phyloP scores from a whole-genome alignment of 495 filamentous ascomycete genomes.

The Evernia prunastri region DNA sequence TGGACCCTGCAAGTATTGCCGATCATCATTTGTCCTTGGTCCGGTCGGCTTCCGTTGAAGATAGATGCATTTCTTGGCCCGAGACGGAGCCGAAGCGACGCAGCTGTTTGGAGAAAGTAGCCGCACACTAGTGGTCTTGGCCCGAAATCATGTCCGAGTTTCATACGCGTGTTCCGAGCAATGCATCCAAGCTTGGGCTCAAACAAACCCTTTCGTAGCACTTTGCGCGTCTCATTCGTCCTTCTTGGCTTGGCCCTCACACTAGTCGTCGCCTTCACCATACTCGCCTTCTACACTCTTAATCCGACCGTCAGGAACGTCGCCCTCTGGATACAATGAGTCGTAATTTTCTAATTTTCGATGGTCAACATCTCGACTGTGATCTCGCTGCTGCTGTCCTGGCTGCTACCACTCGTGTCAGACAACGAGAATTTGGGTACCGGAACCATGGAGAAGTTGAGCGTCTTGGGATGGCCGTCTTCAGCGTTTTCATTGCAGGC shows the following conservation, averaged over 20 bases:
- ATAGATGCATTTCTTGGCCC: conserved; percentile 1
- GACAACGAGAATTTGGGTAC: conserved; percentile 60
- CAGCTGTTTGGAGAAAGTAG: no score
- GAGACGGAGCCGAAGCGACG: background rate
- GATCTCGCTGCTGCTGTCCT: conserved; percentile 64
- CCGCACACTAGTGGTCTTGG: background rate
- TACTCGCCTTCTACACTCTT: conserved; percentile 62
- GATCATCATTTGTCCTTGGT: background rate
- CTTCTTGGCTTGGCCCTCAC: conserved; percentile 52
- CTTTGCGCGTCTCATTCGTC: conserved; percentile 51
- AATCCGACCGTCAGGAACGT: conserved; percentile 38
- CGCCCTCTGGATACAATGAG: conserved; percentile 54
- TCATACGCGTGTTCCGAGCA: conserved; percentile 67
- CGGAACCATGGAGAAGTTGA: conserved; percentile 60
- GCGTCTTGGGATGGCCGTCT: conserved; percentile 47
- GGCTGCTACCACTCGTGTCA: conserved; percentile 43
- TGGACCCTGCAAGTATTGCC: background rate
- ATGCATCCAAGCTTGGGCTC: conserved; percentile 66
- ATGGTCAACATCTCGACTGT: conserved; percentile 61
- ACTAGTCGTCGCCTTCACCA: conserved; percentile 59
- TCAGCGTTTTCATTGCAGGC: conserved; percentile 60
- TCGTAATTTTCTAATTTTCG: conserved; percentile 49
- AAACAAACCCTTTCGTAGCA: conserved; percentile 40
- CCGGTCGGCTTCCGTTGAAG: background rate
- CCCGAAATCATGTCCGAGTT: conserved; percentile 12